phyloP scores from a whole-genome alignment of 2,329 filamentous ascomycete genomes.

The Fusarium zealandicum region DNA sequence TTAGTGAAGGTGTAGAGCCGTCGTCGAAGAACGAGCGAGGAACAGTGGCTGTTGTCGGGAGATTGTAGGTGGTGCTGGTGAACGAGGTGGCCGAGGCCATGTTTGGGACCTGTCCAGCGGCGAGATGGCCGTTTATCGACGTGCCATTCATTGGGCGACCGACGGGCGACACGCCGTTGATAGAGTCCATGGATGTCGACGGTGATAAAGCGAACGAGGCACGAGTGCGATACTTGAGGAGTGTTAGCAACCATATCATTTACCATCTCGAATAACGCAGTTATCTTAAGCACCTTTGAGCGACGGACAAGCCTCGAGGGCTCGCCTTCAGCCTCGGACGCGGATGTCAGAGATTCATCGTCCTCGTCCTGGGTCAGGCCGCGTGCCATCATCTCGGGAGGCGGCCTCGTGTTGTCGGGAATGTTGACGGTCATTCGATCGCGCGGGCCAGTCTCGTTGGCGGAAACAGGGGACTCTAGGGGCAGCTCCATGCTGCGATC shows the following conservation, averaged over 20 bases:
- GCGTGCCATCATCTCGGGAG: conserved; percentile 88
- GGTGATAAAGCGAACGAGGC: conserved; percentile 80
- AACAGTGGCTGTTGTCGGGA: conserved; percentile 66
- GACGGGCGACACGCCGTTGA: conserved; percentile 72
- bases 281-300: conserved; percentile 64
- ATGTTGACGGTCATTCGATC: conserved; percentile 89
- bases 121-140: conserved; percentile 51
- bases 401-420: conserved; percentile 87
- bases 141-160: conserved; percentile 65
- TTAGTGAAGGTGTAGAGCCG: conserved; percentile 77
- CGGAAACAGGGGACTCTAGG: conserved; percentile 83
- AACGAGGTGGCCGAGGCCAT: conserved; percentile 68
- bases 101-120: conserved; percentile 56
- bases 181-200: conserved; percentile 89
- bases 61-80: conserved; percentile 63
- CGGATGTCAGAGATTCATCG: conserved; percentile 85
- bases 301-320: conserved; percentile 71
- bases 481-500: conserved; percentile 95
- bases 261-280: background rate
- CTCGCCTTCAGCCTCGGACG: conserved; percentile 83
- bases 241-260: conserved; percentile 19
- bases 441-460: conserved; percentile 82
- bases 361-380: conserved; percentile 85
- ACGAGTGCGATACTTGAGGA: conserved; percentile 63
- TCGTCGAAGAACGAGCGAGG: conserved; percentile 92